Conservation (phyloP, 768 basidiomycete species). For the Serendipita vermifera region DNA sequence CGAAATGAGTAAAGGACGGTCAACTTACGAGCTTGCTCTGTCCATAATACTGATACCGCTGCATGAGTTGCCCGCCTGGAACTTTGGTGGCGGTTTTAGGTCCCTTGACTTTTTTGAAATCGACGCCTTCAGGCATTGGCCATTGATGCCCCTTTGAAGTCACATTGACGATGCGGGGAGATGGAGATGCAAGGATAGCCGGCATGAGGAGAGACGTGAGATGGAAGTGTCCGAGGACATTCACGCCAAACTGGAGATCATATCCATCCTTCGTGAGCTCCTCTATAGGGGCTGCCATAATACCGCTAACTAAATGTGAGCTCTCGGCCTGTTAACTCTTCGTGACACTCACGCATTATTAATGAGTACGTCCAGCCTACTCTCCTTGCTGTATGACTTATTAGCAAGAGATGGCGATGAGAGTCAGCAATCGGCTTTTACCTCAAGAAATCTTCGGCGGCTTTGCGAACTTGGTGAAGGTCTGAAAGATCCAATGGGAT, state of each 20-base stretch:
- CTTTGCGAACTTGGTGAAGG: conserved; percentile 28
- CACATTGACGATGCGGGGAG: conserved; percentile 35
- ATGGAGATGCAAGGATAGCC: conserved; percentile 28
- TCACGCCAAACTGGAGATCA: conserved; percentile 42
- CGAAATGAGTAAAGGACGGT: not conserved
- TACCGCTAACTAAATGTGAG: conserved; percentile 27
- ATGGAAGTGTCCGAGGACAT: conserved; percentile 38
- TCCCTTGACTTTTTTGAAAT: conserved; percentile 33
- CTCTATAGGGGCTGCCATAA: conserved; percentile 33
- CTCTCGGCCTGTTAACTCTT: not conserved
- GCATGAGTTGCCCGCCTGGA: conserved; percentile 23
- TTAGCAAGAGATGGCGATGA: too few relatives aligned
- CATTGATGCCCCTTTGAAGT: conserved; percentile 31
- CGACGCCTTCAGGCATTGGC: conserved; percentile 19
- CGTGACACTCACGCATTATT: conserved; percentile 35
- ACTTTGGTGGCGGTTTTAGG: conserved; percentile 21
- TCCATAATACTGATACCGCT: conserved; percentile 17
- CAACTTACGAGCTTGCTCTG: conserved; percentile 35
- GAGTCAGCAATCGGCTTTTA: not conserved
- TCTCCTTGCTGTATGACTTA: conserved; percentile 28
- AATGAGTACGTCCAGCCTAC: conserved; percentile 34
- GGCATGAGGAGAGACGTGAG: conserved; percentile 45
- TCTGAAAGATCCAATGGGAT: conserved; percentile 32
- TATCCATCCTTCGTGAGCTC: conserved; percentile 35
- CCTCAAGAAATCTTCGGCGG: conserved; percentile 28